Evolutionary conservation across 2,329 filamentous ascomycete species (phyloP).

Genomic region (Juglanconis sp.): DNA sequence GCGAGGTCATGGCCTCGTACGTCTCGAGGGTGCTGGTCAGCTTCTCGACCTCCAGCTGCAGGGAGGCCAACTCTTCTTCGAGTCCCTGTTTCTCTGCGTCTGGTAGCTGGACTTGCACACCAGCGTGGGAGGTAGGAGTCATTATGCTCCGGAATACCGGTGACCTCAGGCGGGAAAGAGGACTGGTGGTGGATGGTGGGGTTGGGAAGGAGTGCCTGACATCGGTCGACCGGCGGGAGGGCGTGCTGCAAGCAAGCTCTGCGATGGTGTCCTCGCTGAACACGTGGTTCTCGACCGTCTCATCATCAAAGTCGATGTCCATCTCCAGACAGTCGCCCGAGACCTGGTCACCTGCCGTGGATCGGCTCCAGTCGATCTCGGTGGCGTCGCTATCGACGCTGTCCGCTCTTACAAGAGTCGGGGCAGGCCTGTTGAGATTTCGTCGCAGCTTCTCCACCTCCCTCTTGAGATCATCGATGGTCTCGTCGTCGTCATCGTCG

Average conservation of each 20-base stretch:
- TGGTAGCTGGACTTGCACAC: slow-evolving; percentile 39
- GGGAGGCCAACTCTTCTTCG: slow-evolving; percentile 45
- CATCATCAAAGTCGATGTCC: slow-evolving; percentile 34
- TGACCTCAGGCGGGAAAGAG: slow-evolving; percentile 32
- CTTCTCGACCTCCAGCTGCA: slow-evolving; percentile 47
- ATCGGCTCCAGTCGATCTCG: slow-evolving; percentile 45
- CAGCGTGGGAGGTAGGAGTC: slow-evolving; percentile 30
- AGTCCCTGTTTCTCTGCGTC: slow-evolving; percentile 41
- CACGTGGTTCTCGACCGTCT: slow-evolving; percentile 26
- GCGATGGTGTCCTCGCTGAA: slow-evolving; percentile 52
- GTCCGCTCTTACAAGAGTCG: slow-evolving; percentile 1
- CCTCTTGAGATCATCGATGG: slow-evolving; percentile 14
- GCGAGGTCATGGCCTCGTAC: slow-evolving; percentile 40
- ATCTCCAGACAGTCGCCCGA: slow-evolving; percentile 39
- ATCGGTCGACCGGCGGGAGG: slow-evolving; percentile 32
- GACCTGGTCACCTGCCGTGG: slow-evolving; percentile 47
- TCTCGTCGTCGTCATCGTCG: not conserved
- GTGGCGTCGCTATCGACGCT: slow-evolving; percentile 23
- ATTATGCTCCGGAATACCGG: slow-evolving; percentile 32
- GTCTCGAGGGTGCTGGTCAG: slow-evolving; percentile 45
- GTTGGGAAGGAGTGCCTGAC: slow-evolving; percentile 49
- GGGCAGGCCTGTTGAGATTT: slow-evolving; percentile 11
- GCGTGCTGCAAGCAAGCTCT: slow-evolving; percentile 51
- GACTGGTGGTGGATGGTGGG: slow-evolving; percentile 56
- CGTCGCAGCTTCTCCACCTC: slow-evolving; percentile 8